Base-by-base conservation (phyloP, 345 rosid genomes). In the Eucalyptus cladocalyx region DNA sequence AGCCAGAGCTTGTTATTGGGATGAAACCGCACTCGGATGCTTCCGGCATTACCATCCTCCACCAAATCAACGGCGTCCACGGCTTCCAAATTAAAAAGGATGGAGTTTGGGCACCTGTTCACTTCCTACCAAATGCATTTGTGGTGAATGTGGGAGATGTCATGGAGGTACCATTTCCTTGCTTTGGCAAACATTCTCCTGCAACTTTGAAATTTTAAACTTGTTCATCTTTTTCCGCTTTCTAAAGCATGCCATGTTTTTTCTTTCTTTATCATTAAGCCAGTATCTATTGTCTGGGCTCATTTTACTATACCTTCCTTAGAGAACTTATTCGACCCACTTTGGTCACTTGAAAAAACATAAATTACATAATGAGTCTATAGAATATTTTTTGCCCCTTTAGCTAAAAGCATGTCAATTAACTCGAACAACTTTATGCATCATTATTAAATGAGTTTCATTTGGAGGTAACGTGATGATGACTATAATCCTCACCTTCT, bases 1-100 rank as follows among this genome's bases (percentile, higher is more conserved):
- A 88, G 56, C 92, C 93, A 8, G 91, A 92, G 86, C 89, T 87
- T 23, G 93, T 86, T 17, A 9, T 90, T 19, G 93, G 93, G 11
- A 67, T 92, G 12, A 92, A 11, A 13, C 87, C 92, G 16, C 93
- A 92, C 86, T 89, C 91, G 8, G 93, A 92, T 65, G 80, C 88
- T 5, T 23, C 48, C 12, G 91, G 62, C 14, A 56, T 90, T 40
- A 90, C 91, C 49, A 89, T 92, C 58, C 89, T 90, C 26, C 72
- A 69, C 43, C 93, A 92, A 58, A 21, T 92, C 81, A 92, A 89
- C 53, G 90, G 86, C 0, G 69, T 88, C 34, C 89, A 90, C 49
- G 92, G 93, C 62, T 76, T 92, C 40, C 89, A 92, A 32, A 62
- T 92, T 17, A 92, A 88, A 40, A 89, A 89, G 86, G 76, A 92